Base-by-base conservation (phyloP, 352 stramenopile genomes). In the Phytophthora pluvialis region DNA sequence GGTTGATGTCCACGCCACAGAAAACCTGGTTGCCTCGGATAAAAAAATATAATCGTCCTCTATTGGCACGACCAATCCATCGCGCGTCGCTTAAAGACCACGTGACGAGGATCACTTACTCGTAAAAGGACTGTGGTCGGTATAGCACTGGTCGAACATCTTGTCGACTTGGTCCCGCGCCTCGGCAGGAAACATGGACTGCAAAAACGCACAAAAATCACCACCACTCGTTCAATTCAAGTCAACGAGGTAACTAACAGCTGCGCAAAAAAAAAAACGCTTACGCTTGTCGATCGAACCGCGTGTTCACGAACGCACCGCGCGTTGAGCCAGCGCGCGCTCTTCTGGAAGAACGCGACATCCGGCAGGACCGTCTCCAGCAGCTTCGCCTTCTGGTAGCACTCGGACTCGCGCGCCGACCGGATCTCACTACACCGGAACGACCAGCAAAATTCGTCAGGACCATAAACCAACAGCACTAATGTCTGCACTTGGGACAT, bases 151-250 rank as follows among this genome's bases (percentile, higher is more conserved):
- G 4, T 79, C 62, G 47, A 94, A 93, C 79, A 94, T 91, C 60
- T 90, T 87, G 47, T 93, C 77, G 3, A 94, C 86, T 64, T 90
- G 71, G 12, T 65, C 57, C 12, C 73, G 60, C 10, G 86, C 86
- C 74, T 91, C 72, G 6, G 75, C 59, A 39, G 86, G 84, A 62
- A 92, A 93, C 75, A 94, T 91, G 15, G 86, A 93, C 86, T 94
- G 48, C 16, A 47, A 26, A 33, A 46, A 18, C 21, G 21, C 21
- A 21, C 21, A 21, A 64, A 45, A 45, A 42, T 8, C 43, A 59
- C 6, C 11, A 65, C 1, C 6, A 12, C n/a, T 15, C 46, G 5
- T 18, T 49, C 6, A 60, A 12, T 18, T 16, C 8, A 4, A 47
- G n/a, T n/a, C 15, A 31, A 33, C 15, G 36, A 36, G 31, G 1